Conservation (phyloP, 805 yeast species). For the Pichia californica region DNA sequence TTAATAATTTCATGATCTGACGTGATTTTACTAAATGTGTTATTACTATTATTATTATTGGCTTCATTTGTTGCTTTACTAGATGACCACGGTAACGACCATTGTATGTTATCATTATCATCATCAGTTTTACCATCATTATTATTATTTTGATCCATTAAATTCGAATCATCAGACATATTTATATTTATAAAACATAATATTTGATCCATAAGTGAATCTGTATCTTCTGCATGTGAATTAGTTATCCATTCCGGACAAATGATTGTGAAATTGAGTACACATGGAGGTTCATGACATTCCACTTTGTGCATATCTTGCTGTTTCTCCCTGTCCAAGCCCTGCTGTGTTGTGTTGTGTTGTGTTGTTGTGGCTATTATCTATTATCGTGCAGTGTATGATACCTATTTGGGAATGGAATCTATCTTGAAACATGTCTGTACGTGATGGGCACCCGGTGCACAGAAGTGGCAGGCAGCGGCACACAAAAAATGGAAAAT, state of each 20-base stretch:
- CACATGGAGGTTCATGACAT: constrained; percentile 1
- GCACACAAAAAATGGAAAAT: too few species aligned
- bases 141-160: not conserved
- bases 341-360: too few species aligned
- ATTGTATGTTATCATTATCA: not conserved
- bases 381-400: too few species aligned
- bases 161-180: not conserved
- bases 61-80: not conserved
- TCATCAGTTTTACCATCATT: not conserved
- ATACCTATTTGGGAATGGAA: too few species aligned
- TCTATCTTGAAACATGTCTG: too few species aligned
- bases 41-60: not conserved
- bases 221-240: constrained; percentile 18
- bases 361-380: too few species aligned
- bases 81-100: not conserved
- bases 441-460: too few species aligned
- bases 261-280: constrained; percentile 20
- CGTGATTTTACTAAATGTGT: not conserved
- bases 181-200: constrained; percentile 21
- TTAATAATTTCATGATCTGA: constrained; percentile 10
- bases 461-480: too few species aligned
- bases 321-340: not conserved
- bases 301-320: not conserved
- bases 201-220: constrained; percentile 19
- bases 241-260: constrained; percentile 15